Conservation (phyloP, 331 rosid genomes). For the Dryas integrifolia region DNA sequence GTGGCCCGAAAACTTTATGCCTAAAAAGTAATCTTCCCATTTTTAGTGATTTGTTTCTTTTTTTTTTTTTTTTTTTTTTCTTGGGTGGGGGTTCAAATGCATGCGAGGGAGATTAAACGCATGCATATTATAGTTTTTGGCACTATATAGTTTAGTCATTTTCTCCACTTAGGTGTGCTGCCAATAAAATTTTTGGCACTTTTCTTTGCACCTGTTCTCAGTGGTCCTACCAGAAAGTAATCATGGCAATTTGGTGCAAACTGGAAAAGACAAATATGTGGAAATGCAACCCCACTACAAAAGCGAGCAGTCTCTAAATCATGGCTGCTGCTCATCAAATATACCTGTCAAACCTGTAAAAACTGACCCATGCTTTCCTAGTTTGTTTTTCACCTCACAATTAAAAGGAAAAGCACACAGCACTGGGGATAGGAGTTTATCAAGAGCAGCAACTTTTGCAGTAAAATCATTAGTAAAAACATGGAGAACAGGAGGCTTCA, state of each 20-base stretch:
- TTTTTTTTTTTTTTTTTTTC: background rate
- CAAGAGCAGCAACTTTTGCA: conserved; percentile 40
- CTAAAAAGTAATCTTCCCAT: background rate
- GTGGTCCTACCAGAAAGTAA: conserved; percentile 15
- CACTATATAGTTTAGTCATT: background rate
- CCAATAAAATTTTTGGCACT: background rate
- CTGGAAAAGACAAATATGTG: conserved; percentile 23
- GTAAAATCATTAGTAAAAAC: conserved; percentile 41
- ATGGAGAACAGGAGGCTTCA: conserved; percentile 34
- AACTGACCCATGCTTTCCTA: conserved; percentile 33
- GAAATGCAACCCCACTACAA: conserved; percentile 25
- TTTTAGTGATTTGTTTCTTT: background rate
- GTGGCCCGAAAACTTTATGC: too few relatives aligned
- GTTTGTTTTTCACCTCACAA: conserved; percentile 22
- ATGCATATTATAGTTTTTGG: background rate
- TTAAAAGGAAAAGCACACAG: conserved; percentile 27
- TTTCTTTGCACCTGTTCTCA: background rate
- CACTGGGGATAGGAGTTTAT: background rate
- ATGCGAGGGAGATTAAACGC: conserved; percentile 4
- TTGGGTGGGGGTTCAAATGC: conserved; percentile 4
- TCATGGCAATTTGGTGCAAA: background rate
- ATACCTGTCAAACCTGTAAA: conserved; percentile 37
- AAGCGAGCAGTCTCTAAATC: conserved; percentile 28
- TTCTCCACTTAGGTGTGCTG: background rate
- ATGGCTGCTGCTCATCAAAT: conserved; percentile 29